phyloP scores from a whole-genome alignment of 2,329 filamentous ascomycete genomes.

The Botryotinia calthae region DNA sequence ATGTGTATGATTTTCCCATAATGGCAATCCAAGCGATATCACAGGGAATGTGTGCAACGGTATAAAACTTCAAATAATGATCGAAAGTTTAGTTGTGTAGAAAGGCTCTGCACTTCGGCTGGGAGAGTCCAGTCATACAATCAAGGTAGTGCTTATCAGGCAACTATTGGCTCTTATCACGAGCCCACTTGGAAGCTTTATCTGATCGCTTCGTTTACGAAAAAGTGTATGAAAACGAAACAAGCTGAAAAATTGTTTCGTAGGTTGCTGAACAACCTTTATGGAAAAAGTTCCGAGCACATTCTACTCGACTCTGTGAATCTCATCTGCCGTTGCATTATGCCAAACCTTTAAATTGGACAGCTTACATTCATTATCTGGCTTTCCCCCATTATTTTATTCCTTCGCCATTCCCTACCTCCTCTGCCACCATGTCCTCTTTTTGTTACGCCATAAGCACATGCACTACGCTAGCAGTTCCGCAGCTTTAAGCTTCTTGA shows the following conservation, averaged over 20 bases:
- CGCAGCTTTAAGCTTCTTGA: too few relatives aligned
- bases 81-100: not conserved
- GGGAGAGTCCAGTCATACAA: not conserved
- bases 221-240: not conserved
- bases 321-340: too few relatives aligned
- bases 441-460: too few relatives aligned
- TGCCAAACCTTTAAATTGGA: too few relatives aligned
- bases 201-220: not conserved
- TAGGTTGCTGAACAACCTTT: not conserved
- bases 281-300: not conserved
- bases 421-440: too few relatives aligned
- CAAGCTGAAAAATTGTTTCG: not conserved
- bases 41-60: not conserved
- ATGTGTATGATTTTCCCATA: not conserved
- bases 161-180: not conserved
- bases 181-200: not conserved
- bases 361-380: too few relatives aligned
- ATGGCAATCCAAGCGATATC: not conserved
- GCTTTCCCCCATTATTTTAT: too few relatives aligned
- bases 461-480: too few relatives aligned
- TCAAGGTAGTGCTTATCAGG: not conserved
- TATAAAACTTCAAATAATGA: not conserved
- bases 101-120: not conserved
- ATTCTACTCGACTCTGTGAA: not conserved
- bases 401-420: too few relatives aligned